phyloP scores from a whole-genome alignment of 2,329 filamentous ascomycete genomes.

The Waltergamsia citrina region DNA sequence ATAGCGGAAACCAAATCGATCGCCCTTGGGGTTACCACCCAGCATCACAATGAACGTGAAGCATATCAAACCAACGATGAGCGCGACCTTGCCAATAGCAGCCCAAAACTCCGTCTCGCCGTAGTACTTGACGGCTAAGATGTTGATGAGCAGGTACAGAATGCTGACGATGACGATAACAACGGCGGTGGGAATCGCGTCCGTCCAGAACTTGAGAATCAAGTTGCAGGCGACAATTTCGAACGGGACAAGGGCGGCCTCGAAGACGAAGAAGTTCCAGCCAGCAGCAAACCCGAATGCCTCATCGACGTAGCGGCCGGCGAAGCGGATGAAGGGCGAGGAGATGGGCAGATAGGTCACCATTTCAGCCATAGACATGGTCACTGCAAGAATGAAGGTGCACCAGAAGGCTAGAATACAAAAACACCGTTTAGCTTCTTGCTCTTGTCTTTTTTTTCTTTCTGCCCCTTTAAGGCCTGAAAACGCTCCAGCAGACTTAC shows the following conservation, averaged over 20 bases:
- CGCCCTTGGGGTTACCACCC: conserved; percentile 66
- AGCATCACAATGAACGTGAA: conserved; percentile 81
- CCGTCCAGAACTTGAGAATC: conserved; percentile 54
- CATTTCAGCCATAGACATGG: conserved; percentile 62
- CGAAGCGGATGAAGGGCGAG: conserved; percentile 70
- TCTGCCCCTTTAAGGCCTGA: too few species aligned
- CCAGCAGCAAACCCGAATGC: conserved; percentile 65
- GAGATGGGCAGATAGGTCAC: conserved; percentile 69
- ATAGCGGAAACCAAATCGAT: conserved; percentile 62
- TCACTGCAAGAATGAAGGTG: conserved; percentile 50
- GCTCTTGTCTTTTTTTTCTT: too few species aligned
- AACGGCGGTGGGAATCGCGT: conserved; percentile 46
- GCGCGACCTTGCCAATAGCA: conserved; percentile 60
- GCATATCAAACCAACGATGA: conserved; percentile 61
- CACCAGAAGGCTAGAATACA: conserved; percentile 42
- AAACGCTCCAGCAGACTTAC: too few species aligned
- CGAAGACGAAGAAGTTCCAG: conserved; percentile 67
- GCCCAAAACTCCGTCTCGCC: conserved; percentile 72
- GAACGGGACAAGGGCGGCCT: conserved; percentile 58
- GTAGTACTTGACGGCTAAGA: conserved; percentile 66
- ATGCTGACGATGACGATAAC: conserved; percentile 47
- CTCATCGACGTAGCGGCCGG: conserved; percentile 65
- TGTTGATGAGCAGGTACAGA: conserved; percentile 49
- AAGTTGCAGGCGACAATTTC: conserved; percentile 58
- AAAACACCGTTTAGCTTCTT: too few species aligned